These are phyloP conservation scores for Claviceps sp. DNA, from an alignment of 2,329 filamentous ascomycete species.

Conservation along the genomic window DNA sequence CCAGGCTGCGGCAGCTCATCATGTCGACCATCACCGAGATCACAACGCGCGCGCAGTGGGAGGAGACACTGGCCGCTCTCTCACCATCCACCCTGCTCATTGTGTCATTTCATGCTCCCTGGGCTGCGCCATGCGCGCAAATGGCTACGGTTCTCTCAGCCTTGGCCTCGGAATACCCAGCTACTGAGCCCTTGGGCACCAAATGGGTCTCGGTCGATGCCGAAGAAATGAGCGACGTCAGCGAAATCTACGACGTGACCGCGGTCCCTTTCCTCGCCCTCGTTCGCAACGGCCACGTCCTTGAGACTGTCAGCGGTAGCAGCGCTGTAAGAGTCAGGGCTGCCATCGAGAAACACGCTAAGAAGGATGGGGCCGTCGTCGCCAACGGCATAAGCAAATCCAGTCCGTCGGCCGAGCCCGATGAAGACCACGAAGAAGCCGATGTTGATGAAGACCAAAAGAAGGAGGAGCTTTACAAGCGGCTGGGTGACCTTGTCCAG, in stretches of 20 bases:
- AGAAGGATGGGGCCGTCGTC: constrained; percentile 24
- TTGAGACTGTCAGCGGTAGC: constrained; percentile 82
- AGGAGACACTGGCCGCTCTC: constrained; percentile 50
- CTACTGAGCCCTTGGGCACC: constrained; percentile 50
- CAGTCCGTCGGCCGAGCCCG: constrained; percentile 28
- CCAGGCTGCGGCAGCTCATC: constrained; percentile 9
- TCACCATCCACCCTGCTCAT: constrained; percentile 61
- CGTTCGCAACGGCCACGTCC: constrained; percentile 56
- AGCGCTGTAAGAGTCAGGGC: constrained; percentile 75
- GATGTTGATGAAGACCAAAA: constrained; percentile 39
- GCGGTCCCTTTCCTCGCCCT: constrained; percentile 89
- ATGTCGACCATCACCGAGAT: constrained; percentile 75
- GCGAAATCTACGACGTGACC: constrained; percentile 84
- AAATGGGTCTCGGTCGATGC: constrained; percentile 87
- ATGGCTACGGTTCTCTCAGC: constrained; percentile 80
- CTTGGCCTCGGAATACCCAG: constrained; percentile 75
- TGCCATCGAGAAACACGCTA: constrained; percentile 73
- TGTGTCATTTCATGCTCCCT: constrained; percentile 90
- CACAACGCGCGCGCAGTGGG: constrained; percentile 60
- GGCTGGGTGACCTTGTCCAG: constrained; percentile 75
- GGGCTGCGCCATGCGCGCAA: constrained; percentile 91
- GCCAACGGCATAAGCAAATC: constrained; percentile 24
- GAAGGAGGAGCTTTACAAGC: constrained; percentile 75
- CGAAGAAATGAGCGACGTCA: constrained; percentile 84
- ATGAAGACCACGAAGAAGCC: constrained; percentile 20